Base-by-base conservation (phyloP, 805 yeast genomes). In the Candida nanaspora region DNA sequence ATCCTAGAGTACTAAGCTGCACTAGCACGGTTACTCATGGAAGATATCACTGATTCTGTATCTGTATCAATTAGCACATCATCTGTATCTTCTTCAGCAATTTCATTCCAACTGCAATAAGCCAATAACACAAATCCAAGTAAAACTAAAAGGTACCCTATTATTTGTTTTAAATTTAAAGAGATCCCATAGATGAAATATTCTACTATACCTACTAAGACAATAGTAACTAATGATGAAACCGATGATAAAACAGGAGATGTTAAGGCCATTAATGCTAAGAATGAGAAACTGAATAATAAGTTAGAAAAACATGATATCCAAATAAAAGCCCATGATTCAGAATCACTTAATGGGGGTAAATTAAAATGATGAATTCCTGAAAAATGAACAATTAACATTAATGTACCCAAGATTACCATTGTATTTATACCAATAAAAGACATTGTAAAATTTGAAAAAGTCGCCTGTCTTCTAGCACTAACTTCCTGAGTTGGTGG, bases 231-330 rank as follows among this genome's bases (percentile, higher is more conserved):
- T 43, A 86, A 63, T 4, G 68, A 61, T 2, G 68, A 59, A 20
- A 76, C 81, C 0, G 85, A 76, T 2, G 93, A 82, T 33, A 87
- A 65, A 2, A 87, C 95, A 0, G 96, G 96, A 3, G 85, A 80
- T 0, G 96, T 86, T 41, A 86, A 69, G 0, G 95, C 80, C 84
- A 86, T 84, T 47, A 86, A 63, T 2, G 87, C 72, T 43, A 86
- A 67, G 49, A 87, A 86, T 26, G 83, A 68, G 7, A 82, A 80
- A 29, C 86, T 80, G 57, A 84, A 86, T 1, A 74, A 49, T 47
- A 85, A 63, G 56, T 87, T 87, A 15, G 83, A 71, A 1, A 75
- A 43, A 1, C 82, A 65, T 1, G 91, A 82, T 2, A 75, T 57
- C 1, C 57, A 10, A 7, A 84, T 69, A 42, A 66, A 68, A 6